Evolutionary conservation across 2,329 filamentous ascomycete genomes (phyloP).

Genomic region (Claviceps arundinis): DNA sequence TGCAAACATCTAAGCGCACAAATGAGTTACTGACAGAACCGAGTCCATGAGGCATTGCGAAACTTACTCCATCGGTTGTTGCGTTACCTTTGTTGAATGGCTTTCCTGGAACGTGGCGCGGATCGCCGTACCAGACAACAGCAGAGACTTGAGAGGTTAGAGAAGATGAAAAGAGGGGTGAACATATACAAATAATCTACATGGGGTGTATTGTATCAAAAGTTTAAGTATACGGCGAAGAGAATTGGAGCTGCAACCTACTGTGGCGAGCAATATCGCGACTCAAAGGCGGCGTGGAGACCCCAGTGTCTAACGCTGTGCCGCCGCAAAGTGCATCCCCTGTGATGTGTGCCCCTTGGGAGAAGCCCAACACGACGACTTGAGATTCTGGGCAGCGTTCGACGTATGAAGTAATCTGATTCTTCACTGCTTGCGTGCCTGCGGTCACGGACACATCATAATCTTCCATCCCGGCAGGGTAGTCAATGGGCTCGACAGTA

Average conservation of each 20-base stretch:
- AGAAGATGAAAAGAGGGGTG: neutral
- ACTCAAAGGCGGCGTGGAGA: neutral
- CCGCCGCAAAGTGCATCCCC: slow-evolving; percentile 2
- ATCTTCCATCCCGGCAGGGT: neutral
- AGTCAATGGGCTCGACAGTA: neutral
- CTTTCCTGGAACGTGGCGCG: neutral
- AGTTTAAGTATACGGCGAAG: too few species aligned
- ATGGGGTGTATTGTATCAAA: too few species aligned
- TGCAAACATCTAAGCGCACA: neutral
- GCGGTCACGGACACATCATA: neutral
- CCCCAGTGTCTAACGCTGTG: neutral
- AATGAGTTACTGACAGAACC: neutral
- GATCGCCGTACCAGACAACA: slow-evolving; percentile 1
- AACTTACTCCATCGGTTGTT: neutral
- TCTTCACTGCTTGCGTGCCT: neutral
- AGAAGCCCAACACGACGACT: neutral
- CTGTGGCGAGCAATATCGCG: neutral
- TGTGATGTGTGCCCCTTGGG: slow-evolving; percentile 1
- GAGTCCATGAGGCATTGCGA: too few species aligned
- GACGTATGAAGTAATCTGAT: neutral
- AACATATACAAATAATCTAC: neutral
- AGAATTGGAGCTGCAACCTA: neutral
- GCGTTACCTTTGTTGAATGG: neutral
- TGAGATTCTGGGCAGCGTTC: neutral
- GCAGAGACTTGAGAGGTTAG: neutral